Evolutionary conservation across 2,329 filamentous ascomycete genomes (phyloP).

Genomic region (Xylaria multiplex): DNA sequence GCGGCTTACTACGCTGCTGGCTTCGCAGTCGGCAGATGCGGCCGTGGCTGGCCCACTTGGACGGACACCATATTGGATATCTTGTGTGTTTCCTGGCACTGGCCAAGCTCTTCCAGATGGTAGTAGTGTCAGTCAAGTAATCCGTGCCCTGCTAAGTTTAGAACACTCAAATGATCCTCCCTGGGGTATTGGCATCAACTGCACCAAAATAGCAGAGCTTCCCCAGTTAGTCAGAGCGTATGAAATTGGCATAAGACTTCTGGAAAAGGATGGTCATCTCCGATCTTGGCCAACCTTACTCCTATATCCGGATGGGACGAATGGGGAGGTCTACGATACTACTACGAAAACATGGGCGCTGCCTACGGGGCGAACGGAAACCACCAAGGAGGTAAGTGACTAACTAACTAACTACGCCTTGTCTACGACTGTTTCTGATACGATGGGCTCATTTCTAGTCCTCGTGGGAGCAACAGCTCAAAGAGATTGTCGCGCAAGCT

Average conservation of each 20-base stretch:
- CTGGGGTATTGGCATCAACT: conserved; percentile 75
- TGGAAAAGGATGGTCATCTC: conserved; percentile 52
- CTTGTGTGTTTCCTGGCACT: conserved; percentile 69
- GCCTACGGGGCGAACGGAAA: conserved; percentile 44
- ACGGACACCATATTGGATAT: conserved; percentile 66
- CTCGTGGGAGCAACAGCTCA: conserved; percentile 60
- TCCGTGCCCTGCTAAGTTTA: conserved; percentile 46
- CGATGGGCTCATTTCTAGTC: conserved; percentile 36
- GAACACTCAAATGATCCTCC: conserved; percentile 51
- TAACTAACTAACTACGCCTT: conserved; percentile 1
- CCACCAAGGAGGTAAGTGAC: conserved; percentile 40
- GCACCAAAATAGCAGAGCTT: conserved; percentile 73
- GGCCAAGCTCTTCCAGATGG: conserved; percentile 67
- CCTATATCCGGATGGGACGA: conserved; percentile 75
- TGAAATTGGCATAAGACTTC: conserved; percentile 57
- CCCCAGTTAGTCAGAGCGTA: conserved; percentile 64
- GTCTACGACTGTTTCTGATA: neutral
- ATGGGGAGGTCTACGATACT: conserved; percentile 74
- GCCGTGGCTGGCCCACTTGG: conserved; percentile 35
- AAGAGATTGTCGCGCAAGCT: conserved; percentile 53
- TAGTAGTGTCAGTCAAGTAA: conserved; percentile 55
- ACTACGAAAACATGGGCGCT: conserved; percentile 68
- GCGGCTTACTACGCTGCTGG: conserved; percentile 51
- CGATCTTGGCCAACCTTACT: conserved; percentile 64
- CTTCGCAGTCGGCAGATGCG: conserved; percentile 43